Evolutionary conservation across 306 rosid species (phyloP).

Genomic region (Chamaecrista fasciculata): DNA sequence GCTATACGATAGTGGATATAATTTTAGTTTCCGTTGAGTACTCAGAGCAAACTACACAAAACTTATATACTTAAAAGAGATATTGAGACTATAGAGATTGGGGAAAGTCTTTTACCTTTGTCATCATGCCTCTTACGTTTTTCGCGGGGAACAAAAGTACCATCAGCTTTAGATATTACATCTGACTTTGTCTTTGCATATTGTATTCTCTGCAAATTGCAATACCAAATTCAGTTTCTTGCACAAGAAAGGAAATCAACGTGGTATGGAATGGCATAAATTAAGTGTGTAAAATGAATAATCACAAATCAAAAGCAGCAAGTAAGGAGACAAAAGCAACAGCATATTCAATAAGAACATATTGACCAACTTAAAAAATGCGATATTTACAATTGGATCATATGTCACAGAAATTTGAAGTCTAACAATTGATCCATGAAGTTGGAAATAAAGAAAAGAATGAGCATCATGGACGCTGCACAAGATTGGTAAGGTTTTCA

Average conservation of each 20-base stretch:
- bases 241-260: not conserved
- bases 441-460: not conserved
- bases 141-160: conserved; percentile 70
- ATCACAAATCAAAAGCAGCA: not conserved
- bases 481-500: not conserved
- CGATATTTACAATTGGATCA: not conserved
- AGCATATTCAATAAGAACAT: not conserved
- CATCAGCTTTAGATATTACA: conserved; percentile 59
- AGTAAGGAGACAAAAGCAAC: not conserved
- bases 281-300: not conserved
- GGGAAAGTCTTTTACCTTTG: conserved; percentile 41
- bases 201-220: conserved; percentile 54
- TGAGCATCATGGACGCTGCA: not conserved
- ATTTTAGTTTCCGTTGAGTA: not conserved
- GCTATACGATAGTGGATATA: not conserved
- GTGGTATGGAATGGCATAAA: not conserved
- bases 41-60: not conserved
- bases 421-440: not conserved
- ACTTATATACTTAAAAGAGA: not conserved
- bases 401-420: conserved; percentile 13
- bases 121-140: conserved; percentile 68
- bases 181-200: conserved; percentile 78
- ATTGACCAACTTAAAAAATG: not conserved
- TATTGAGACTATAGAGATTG: not conserved
- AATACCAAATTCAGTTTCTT: not conserved